These are phyloP conservation scores for Globisporangium splendens DNA, from an alignment of 352 stramenopile genomes.

Conservation along the genomic window DNA sequence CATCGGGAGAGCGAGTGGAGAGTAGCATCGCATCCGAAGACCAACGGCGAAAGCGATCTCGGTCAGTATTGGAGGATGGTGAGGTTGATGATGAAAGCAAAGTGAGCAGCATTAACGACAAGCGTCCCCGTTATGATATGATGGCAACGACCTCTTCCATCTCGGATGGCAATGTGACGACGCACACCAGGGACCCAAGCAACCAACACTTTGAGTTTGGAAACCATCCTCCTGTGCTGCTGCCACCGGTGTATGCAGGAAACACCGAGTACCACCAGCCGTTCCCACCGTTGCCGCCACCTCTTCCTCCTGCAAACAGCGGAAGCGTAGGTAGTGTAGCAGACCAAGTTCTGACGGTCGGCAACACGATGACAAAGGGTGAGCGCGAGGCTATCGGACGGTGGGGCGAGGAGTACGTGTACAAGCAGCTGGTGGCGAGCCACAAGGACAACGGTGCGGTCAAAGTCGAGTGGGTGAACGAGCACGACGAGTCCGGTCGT, in stretches of 20 bases:
- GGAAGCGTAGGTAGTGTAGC: neutral
- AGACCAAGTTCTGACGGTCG: constrained; percentile 18
- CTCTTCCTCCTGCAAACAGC: neutral
- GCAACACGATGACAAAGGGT: constrained; percentile 70
- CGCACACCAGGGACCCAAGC: no score
- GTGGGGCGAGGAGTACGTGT: constrained; percentile 83
- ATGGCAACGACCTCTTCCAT: no score
- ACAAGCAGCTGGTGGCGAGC: constrained; percentile 54
- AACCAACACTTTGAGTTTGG: neutral
- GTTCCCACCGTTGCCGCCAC: neutral
- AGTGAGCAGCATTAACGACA: constrained; percentile 18
- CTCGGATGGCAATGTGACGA: no score
- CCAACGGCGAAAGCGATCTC: constrained; percentile 6
- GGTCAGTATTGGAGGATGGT: constrained; percentile 42
- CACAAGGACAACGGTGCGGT: constrained; percentile 34
- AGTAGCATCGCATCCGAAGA: neutral
- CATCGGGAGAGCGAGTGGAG: neutral
- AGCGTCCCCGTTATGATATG: neutral
- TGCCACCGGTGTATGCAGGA: no score
- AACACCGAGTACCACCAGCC: constrained; percentile 6
- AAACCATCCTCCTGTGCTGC: neutral
- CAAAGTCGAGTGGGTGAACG: constrained; percentile 69
- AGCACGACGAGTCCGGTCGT: constrained; percentile 72
- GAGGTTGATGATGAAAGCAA: constrained; percentile 35
- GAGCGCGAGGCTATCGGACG: constrained; percentile 75